Conservation (phyloP, 257 asterid genomes). For the Petunia axillaris region DNA sequence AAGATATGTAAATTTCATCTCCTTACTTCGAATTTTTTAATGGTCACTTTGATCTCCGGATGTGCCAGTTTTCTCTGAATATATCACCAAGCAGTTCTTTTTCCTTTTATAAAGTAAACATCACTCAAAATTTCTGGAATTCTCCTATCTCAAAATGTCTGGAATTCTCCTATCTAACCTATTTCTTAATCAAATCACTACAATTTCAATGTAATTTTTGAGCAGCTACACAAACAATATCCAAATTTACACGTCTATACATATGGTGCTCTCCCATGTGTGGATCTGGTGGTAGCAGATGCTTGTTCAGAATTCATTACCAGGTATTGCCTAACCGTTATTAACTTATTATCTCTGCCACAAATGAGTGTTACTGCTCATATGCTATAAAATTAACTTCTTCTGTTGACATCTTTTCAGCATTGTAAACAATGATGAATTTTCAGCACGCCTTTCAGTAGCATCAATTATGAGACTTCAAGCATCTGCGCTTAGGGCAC, state of each 20-base stretch:
- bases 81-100: neutral
- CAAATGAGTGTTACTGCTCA: constrained; percentile 11
- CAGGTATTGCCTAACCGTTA: constrained; percentile 27
- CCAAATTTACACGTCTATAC: constrained; percentile 42
- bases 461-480: constrained; percentile 44
- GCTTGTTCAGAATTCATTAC: constrained; percentile 40
- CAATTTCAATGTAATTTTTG: neutral
- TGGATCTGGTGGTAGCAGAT: constrained; percentile 39
- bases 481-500: constrained; percentile 39
- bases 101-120: too few relatives aligned
- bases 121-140: neutral
- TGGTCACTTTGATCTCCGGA: constrained; percentile 8
- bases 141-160: neutral
- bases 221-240: constrained; percentile 33
- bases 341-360: neutral
- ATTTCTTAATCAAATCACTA: neutral
- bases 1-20: too few relatives aligned
- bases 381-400: constrained; percentile 23
- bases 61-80: neutral
- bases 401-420: constrained; percentile 31
- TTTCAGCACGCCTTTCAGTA: constrained; percentile 43
- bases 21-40: neutral
- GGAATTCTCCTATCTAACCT: neutral
- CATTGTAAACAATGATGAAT: constrained; percentile 38
- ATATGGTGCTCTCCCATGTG: constrained; percentile 42